Percentiles rank a stretch among this genome's conserved stretches.
Conservation (phyloP, 2,329 filamentous ascomycete species). For the Myrmaecium sp. region DNA sequence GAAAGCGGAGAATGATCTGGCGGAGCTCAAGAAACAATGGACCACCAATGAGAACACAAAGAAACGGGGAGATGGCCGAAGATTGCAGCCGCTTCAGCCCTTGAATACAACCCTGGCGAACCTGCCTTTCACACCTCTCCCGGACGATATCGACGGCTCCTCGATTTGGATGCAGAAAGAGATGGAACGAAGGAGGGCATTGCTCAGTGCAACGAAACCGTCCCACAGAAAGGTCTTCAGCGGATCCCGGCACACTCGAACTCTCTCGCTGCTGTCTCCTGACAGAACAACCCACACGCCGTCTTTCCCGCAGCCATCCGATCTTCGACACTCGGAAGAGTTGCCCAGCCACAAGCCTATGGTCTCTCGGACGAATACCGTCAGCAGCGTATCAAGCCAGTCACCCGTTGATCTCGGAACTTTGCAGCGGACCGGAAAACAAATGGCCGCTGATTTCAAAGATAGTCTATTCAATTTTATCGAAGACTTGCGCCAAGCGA, state of each 20-base stretch:
- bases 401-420: slow-evolving; percentile 19
- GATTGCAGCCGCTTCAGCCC: slow-evolving; percentile 38
- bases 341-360: slow-evolving; percentile 6
- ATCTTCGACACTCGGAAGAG: slow-evolving; percentile 17
- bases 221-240: slow-evolving; percentile 44
- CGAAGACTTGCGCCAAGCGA: slow-evolving; percentile 87
- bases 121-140: slow-evolving; percentile 8
- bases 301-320: slow-evolving; percentile 21
- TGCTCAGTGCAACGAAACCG: slow-evolving; percentile 35
- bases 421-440: slow-evolving; percentile 37
- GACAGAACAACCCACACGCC: slow-evolving; percentile 19
- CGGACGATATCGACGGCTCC: slow-evolving; percentile 29
- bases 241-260: slow-evolving; percentile 43
- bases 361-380: slow-evolving; percentile 5
- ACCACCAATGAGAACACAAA: slow-evolving; percentile 57
- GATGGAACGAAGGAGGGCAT: slow-evolving; percentile 54
- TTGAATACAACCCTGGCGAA: slow-evolving; percentile 26
- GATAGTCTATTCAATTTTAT: slow-evolving; percentile 87
- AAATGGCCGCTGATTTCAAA: slow-evolving; percentile 77
- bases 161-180: slow-evolving; percentile 36
- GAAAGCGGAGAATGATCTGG: slow-evolving; percentile 63
- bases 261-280: slow-evolving; percentile 69
- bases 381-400: slow-evolving; percentile 13
- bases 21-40: slow-evolving; percentile 69
- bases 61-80: slow-evolving; percentile 51